Base-by-base conservation (phyloP, 2,329 filamentous ascomycete genomes). In the Colletotrichum plurivorum region DNA sequence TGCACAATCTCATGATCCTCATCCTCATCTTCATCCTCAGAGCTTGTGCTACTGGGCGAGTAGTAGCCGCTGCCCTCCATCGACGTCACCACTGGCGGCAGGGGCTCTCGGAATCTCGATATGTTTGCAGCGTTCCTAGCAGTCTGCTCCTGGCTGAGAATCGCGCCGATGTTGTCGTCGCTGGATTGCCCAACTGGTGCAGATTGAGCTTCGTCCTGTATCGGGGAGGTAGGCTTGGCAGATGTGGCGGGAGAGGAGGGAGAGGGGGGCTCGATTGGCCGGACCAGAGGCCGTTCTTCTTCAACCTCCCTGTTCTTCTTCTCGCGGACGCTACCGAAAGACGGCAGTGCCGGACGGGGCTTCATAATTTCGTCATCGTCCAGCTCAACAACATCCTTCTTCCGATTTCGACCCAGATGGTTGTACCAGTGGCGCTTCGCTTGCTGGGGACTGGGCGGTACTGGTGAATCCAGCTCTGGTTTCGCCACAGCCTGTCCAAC, bases 321-420 rank as follows among this genome's bases (percentile, higher is more conserved):
- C 31, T 90, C 89, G 22, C 91, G 86, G 22, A 95, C 84, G 74
- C 93, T 94, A 18, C 92, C 92, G 77, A 95, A 95, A 1, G 87
- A 91, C 2, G 93, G 93, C 45, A 95, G 80, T 1, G 89, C 90
- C 7, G 93, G 92, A 39, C 92, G 84, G n/a, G 93, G 93, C 72
- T 89, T 89, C 91, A 94, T 93, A 15, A 89, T 81, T 69, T 91
- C 87, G 49, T 92, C 89, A 36, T 92, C 89, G n/a, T 91, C 85
- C 2, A 84, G 72, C 12, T 79, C 69, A 16, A 80, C 60, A 0
- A 74, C 75, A 5, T 88, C 87, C 73, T 86, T 87, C 76, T 87
- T 87, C 73, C 86, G 85, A 76, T 55, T 85, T 83, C 73, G 77
- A 15, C 81, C 81, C 25, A 86, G 76, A 58, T 76, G 82, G 72